Percentiles rank a stretch among this genome's conserved stretches.
Evolutionary conservation across 2,329 filamentous ascomycete genomes (phyloP).

Genomic region (Penicillium brasilianum): DNA sequence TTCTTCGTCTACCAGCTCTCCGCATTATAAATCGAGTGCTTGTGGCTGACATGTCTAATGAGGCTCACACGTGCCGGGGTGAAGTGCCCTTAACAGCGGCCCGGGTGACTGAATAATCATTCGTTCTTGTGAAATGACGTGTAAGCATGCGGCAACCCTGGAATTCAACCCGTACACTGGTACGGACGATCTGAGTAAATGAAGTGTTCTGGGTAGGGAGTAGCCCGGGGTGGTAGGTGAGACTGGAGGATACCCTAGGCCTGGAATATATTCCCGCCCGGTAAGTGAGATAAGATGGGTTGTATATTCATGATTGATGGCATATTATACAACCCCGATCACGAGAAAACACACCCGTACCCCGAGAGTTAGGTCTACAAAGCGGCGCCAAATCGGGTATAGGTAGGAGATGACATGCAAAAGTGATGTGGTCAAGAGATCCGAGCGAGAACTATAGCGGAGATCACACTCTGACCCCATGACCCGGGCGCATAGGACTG

Average conservation of each 20-base stretch:
- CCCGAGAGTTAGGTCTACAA: too few species aligned
- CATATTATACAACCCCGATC: too few species aligned
- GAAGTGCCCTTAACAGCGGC: slow-evolving; percentile 4
- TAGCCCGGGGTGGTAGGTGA: too few species aligned
- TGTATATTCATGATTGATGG: too few species aligned
- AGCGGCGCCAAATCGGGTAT: background rate
- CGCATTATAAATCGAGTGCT: slow-evolving; percentile 21
- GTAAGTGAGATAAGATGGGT: too few species aligned
- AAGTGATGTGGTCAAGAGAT: slow-evolving; percentile 22
- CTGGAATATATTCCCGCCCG: too few species aligned
- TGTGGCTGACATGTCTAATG: background rate
- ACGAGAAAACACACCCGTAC: too few species aligned
- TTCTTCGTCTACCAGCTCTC: slow-evolving; percentile 11
- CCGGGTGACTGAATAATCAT: slow-evolving; percentile 27
- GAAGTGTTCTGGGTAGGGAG: background rate
- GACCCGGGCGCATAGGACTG: slow-evolving; percentile 1
- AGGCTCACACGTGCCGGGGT: slow-evolving; percentile 10
- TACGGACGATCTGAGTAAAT: background rate
- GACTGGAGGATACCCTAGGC: too few species aligned
- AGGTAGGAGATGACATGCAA: slow-evolving; percentile 12
- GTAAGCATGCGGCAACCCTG: background rate
- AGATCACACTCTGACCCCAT: slow-evolving; percentile 9
- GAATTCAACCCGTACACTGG: background rate
- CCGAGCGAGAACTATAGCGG: background rate
- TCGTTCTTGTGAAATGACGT: slow-evolving; percentile 21